Percentiles rank a stretch among this genome's conserved stretches.
Evolutionary conservation across 371 early-diverging fungal genomes (phyloP).

Genomic region (Mortierella sp.): DNA sequence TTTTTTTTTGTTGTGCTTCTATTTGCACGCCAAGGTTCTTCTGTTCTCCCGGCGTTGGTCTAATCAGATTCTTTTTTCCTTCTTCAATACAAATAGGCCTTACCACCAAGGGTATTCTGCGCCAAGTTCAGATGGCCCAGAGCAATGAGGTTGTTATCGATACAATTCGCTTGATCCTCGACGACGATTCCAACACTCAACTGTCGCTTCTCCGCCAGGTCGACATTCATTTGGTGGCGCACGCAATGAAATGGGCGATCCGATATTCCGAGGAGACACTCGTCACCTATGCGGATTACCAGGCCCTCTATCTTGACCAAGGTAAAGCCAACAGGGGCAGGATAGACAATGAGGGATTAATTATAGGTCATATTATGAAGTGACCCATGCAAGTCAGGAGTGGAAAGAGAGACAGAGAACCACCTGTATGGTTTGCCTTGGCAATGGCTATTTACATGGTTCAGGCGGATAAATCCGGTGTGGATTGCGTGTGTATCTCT

Average conservation of each 20-base stretch:
- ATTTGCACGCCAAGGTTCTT: neutral
- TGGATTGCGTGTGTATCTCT: neutral
- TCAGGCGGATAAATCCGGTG: neutral
- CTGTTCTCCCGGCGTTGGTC: neutral
- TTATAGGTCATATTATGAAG: neutral
- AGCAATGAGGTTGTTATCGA: conserved; percentile 33
- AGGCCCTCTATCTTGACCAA: conserved; percentile 51
- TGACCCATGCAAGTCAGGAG: neutral
- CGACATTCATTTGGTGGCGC: conserved; percentile 53
- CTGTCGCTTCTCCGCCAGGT: conserved; percentile 39
- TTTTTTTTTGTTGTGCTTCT: conserved; percentile 1
- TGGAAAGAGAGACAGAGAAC: neutral
- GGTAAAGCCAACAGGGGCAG: conserved; percentile 21
- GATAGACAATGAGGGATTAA: neutral
- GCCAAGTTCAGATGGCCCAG: conserved; percentile 45
- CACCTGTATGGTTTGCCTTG: neutral
- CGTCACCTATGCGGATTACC: conserved; percentile 52
- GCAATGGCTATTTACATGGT: neutral
- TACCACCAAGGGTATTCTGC: conserved; percentile 51
- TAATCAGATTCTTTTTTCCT: neutral
- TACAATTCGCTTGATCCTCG: conserved; percentile 38
- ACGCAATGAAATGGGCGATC: conserved; percentile 57
- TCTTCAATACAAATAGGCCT: conserved; percentile 28
- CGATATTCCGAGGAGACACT: conserved; percentile 53
- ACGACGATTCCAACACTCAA: conserved; percentile 52